Evolutionary conservation across 164 flowering plant species (phyloP), one percentile per base, ranked within the genome.

Genomic region (Cinnamomum micranthum): DNA sequence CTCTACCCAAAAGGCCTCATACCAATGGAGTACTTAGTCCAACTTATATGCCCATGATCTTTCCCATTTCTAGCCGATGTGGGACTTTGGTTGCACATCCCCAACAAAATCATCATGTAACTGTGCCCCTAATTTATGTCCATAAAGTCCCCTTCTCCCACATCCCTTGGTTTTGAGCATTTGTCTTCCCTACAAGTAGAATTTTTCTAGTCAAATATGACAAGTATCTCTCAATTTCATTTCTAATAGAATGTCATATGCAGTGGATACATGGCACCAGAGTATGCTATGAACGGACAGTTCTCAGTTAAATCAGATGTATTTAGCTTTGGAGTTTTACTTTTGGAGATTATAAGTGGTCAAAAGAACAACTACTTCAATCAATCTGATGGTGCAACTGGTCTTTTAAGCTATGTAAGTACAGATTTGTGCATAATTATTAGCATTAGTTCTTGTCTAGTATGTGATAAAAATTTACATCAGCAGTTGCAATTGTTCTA

Each of bases 221-320:
- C 5, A 52, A 0, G 19, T 31, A 4, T 0, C 4, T 52, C 59
- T 52, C 6, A 52, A 52, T 17, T 52, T 13, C 59, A 52, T 52
- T 14, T 13, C 14, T 52, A 17, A 52, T 52, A 13, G 20, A 4
- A 0, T 6, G 19, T 52, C 5, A 52, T 17, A 52, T 22, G 62
- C 76, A 79, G 81, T 10, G 78, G 81, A 50, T 79, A 79, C 65
- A 79, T 79, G 78, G 73, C 81, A 1, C 81, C 78, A 5, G 81
- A 72, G 35, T 72, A 72, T 33, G 28, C 59, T 20, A 33, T 28
- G 12, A 20, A 72, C 31, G 74, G 74, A 23, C 74, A 60, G 22
- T 35, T 72, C 17, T 51, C 74, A 15, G 17, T 13, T 12, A 72
- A 72, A 72, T 59, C 74, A 25, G 74, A 72, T 33, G 68, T 72